Evolutionary conservation across 2,329 filamentous ascomycete genomes (phyloP), one percentile per base, ranked within the genome.

Genomic region (Colletotrichum limetticola): DNA sequence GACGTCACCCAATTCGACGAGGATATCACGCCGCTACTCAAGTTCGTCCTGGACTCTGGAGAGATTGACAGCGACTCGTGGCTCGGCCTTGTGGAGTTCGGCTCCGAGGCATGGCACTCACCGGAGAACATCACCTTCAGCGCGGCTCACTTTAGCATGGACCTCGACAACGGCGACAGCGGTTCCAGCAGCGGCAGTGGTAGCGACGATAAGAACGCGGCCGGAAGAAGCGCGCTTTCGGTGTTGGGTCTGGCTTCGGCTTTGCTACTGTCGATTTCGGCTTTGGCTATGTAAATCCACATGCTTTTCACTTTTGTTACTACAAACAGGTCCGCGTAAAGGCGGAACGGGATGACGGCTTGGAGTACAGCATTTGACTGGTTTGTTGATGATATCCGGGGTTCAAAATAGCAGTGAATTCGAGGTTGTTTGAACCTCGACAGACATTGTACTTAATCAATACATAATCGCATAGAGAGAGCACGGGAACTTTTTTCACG

Each of bases 61-160:
- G 72, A 80, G 53, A 75, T 80, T 19, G 77, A 79, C 55, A 57
- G 75, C 19, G 75, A 75, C 22, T 77, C 78, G 12, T 69, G 77
- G 56, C 66, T 81, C 12, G 80, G 80, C 12, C 71, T 80, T 8
- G 75, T 81, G n/a, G 76, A 77, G 58, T 81, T 81, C 66, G 80
- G 80, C 19, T 77, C 78, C 52, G 80, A 81, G 66, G 76, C 79
- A 5, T 81, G 77, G 70, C 75, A 78, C 37, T 78, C 80, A 3
- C 64, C 57, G 0, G 75, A 69, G 37, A 80, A 80, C 56, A 77
- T 81, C 61, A 81, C 80, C 11, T 81, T 81, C 70, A 77, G 77
- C 30, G 78, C 79, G 1, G 71, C 76, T 4, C 74, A 75, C 60
- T 81, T 79, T 42, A 69, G 58, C 22, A 76, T 80, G 72, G 58